These are phyloP conservation scores for Pinus taeda DNA, from an alignment of 75 land plant species.

Conservation along the genomic window DNA sequence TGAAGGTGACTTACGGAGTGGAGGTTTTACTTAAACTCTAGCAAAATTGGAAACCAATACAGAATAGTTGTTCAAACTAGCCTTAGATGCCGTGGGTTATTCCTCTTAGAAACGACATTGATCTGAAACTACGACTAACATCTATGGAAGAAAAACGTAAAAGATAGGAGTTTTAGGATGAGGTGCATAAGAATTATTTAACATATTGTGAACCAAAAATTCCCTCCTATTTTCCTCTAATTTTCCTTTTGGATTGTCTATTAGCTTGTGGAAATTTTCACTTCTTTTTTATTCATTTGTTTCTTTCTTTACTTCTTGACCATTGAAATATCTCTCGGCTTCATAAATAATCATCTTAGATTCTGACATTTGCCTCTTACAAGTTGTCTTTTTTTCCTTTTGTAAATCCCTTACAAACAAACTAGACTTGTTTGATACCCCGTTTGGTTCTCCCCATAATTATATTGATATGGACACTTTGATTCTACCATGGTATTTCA, in stretches of 20 bases:
- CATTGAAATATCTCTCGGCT: too few relatives aligned
- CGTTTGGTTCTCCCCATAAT: too few relatives aligned
- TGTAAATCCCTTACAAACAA: too few relatives aligned
- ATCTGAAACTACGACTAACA: not conserved
- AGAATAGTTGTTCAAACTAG: slow-evolving; percentile 8
- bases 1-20: not conserved
- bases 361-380: too few relatives aligned
- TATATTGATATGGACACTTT: too few relatives aligned
- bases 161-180: not conserved
- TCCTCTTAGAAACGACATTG: not conserved
- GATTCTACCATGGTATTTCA: too few relatives aligned
- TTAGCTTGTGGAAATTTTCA: too few relatives aligned
- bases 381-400: not conserved
- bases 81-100: not conserved
- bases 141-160: not conserved
- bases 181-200: not conserved
- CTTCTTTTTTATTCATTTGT: not conserved
- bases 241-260: not conserved
- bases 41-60: not conserved
- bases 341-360: too few relatives aligned
- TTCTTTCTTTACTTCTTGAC: not conserved
- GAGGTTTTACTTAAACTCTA: too few relatives aligned
- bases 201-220: not conserved
- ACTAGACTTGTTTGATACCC: too few relatives aligned
- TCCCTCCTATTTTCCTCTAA: not conserved